Percentiles rank a stretch among this genome's conserved stretches.
Evolutionary conservation across 352 stramenopile genomes (phyloP).

Genomic region (Phytopythium delawarense): DNA sequence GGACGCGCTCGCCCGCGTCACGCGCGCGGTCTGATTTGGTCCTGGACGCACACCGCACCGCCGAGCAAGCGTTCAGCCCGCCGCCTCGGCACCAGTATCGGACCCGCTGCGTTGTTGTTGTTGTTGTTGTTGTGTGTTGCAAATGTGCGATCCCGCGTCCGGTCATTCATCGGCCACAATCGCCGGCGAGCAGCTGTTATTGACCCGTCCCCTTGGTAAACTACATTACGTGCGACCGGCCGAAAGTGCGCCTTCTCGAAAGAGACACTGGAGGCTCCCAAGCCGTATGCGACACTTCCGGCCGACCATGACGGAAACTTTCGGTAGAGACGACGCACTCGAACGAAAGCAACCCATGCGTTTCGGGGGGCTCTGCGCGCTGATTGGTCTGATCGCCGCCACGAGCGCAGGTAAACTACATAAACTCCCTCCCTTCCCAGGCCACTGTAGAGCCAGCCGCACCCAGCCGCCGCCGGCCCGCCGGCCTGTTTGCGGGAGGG

Average conservation of each 20-base stretch:
- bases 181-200: too few species aligned
- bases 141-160: too few species aligned
- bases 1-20: background rate
- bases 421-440: background rate
- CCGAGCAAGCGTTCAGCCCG: too few species aligned
- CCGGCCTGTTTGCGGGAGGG: background rate
- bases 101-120: too few species aligned
- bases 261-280: too few species aligned
- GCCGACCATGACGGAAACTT: too few species aligned
- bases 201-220: background rate
- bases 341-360: conserved; percentile 6
- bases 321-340: background rate
- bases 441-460: conserved; percentile 4
- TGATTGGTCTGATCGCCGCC: background rate
- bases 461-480: too few species aligned
- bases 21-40: too few species aligned
- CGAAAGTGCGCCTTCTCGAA: background rate
- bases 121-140: too few species aligned
- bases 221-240: background rate
- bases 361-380: background rate
- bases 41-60: too few species aligned
- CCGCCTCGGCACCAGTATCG: too few species aligned
- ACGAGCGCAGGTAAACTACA: background rate
- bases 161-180: too few species aligned
- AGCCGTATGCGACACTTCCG: background rate